These are phyloP conservation scores for Hericium coralloides DNA, from an alignment of 768 basidiomycete genomes.

Conservation along the genomic window DNA sequence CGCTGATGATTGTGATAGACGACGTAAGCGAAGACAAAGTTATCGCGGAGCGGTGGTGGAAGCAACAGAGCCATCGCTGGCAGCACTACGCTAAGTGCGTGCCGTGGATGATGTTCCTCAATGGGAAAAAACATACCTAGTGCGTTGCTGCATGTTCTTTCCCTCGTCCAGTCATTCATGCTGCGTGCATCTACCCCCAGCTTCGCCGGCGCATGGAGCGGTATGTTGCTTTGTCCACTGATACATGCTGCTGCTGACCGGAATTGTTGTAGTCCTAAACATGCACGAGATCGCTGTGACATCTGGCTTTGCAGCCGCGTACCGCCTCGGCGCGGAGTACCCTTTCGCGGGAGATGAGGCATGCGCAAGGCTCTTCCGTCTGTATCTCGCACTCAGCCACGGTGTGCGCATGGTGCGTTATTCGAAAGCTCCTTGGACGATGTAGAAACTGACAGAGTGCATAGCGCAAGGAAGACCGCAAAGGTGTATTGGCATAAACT, in stretches of 20 bases:
- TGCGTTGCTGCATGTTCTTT: slow-evolving; percentile 1
- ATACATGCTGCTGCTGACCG: not conserved
- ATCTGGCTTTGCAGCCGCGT: slow-evolving; percentile 34
- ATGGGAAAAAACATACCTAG: slow-evolving; percentile 27
- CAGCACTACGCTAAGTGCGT: slow-evolving; percentile 32
- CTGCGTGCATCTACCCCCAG: slow-evolving; percentile 1
- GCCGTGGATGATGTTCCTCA: slow-evolving; percentile 31
- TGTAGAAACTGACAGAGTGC: not conserved
- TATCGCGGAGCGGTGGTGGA: slow-evolving; percentile 42
- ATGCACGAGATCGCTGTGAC: slow-evolving; percentile 30
- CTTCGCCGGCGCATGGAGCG: slow-evolving; percentile 25
- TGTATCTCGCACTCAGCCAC: slow-evolving; percentile 22
- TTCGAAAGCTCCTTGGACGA: not conserved
- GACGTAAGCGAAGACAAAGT: slow-evolving; percentile 31
- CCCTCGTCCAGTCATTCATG: not conserved
- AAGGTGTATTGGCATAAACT: slow-evolving; percentile 12
- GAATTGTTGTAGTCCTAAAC: slow-evolving; percentile 18
- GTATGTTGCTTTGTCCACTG: slow-evolving; percentile 11
- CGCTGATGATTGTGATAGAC: slow-evolving; percentile 11
- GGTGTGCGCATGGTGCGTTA: slow-evolving; percentile 18
- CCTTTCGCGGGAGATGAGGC: slow-evolving; percentile 23
- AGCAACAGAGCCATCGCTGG: slow-evolving; percentile 44
- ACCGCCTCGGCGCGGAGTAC: slow-evolving; percentile 24
- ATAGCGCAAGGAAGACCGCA: slow-evolving; percentile 21
- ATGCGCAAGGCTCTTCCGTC: slow-evolving; percentile 21